phyloP scores from a whole-genome alignment of 2,329 filamentous ascomycete species.

The Verticillium zaregamsianum region DNA sequence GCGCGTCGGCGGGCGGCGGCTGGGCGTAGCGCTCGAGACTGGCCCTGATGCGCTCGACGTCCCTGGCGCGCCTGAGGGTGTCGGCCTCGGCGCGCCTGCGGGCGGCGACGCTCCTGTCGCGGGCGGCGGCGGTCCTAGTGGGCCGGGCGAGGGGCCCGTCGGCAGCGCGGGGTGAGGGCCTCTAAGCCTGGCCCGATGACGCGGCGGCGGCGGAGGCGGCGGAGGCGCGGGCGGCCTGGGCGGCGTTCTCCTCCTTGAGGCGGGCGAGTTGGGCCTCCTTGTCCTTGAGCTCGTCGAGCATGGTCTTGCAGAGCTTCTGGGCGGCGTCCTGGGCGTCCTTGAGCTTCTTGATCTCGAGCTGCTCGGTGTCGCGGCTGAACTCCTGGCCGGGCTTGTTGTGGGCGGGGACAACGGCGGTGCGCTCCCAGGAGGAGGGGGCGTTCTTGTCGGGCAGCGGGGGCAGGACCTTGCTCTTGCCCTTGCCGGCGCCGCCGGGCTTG shows the following conservation, averaged over 20 bases:
- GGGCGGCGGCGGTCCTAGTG: background rate
- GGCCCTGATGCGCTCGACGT: background rate
- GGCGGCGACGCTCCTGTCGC: background rate
- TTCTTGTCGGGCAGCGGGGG: slow-evolving; percentile 25
- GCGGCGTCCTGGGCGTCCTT: slow-evolving; percentile 62
- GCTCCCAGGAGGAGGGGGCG: slow-evolving; percentile 52
- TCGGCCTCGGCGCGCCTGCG: background rate
- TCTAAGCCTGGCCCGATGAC: slow-evolving; percentile 23
- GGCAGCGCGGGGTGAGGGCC: slow-evolving; percentile 1
- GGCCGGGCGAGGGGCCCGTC: background rate
- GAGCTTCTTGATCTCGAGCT: slow-evolving; percentile 56
- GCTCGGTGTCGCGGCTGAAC: slow-evolving; percentile 70
- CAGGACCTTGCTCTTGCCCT: slow-evolving; percentile 47
- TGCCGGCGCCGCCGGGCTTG: slow-evolving; percentile 39
- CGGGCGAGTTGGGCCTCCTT: slow-evolving; percentile 60
- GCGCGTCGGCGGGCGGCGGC: background rate
- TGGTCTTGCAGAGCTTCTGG: slow-evolving; percentile 53
- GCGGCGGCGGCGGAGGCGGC: slow-evolving; percentile 14
- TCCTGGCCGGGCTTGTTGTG: slow-evolving; percentile 62
- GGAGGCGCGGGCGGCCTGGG: background rate
- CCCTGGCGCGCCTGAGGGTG: background rate
- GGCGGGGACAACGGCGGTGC: slow-evolving; percentile 72
- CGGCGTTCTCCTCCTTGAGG: slow-evolving; percentile 55
- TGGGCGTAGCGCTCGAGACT: background rate
- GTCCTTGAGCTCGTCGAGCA: slow-evolving; percentile 56